Evolutionary conservation across 352 stramenopile genomes (phyloP), one percentile per base, ranked within the genome.

Genomic region (Lagenidium giganteum): DNA sequence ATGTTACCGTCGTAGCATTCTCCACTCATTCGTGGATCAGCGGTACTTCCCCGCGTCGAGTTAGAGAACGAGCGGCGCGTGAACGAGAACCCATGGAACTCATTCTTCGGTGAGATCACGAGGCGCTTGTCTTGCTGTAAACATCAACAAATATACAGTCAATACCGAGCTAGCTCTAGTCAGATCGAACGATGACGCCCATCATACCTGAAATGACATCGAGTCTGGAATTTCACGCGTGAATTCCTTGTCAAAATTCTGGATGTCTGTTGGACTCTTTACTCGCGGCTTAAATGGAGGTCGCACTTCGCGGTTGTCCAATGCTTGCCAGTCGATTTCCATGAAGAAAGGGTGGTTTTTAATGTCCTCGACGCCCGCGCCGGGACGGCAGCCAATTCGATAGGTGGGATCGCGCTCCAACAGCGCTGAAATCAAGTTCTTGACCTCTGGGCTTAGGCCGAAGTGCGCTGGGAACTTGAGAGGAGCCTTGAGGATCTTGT

Each of bases 211-310:
- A 9, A 87, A 53, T 44, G 87, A 88, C 28, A 62, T 63, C 36
- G 89, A 72, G 52, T 89, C 77, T n/a, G 77, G 76, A 8, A 74
- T 57, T 37, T 93, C 80, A 47, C 87, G 87, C 17, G 83, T 94
- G 41, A 94, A 93, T 51, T 93, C 79, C 45, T 84, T 81, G 49
- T 94, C 82, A 50, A 94, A 94, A 50, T 94, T 94, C 63, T 94
- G 79, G 36, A 92, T 84, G 39, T 93, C 82, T 5, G 79, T 93
- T 0, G 76, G 70, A 18, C 69, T 70, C 23, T 78, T 70, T 29
- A 93, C 75, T 23, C 82, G 80, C 31, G 83, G 80, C 64, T 93
- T 92, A 64, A 94, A 94, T 16, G 80, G 80, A n/a, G 83, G 80
- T 43, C 87, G 90, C 20, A 93, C 61, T 25, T 56, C 58, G 18